Evolutionary conservation across 805 yeast genomes (phyloP), one percentile per base, ranked within the genome.

Genomic region (Myxozyma lipomycoides): DNA sequence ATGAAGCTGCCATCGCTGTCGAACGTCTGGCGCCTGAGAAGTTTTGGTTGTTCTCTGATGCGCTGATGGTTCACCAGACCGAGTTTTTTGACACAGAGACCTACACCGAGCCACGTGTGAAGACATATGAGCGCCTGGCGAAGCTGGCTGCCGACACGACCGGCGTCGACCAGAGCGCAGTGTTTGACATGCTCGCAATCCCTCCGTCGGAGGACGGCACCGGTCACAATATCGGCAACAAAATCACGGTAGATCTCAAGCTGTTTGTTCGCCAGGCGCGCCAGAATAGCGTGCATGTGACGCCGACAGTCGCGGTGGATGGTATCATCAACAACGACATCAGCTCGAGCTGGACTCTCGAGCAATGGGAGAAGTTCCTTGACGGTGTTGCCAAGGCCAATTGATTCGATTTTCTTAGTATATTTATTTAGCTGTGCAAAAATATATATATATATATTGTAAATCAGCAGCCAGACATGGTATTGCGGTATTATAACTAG

Each of bases 261-360:
- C 83, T 82, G 61, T 86, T 85, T 63, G 76, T 89, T 18, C 76
- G 81, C 64, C 79, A 79, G 63, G 81, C 80, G 46, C 77, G 96
- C 64, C 86, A 86, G 51, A 78, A 82, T 38, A 88, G 91, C 40
- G 78, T 84, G 35, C 95, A 88, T 64, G 82, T 84, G n/a, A 85
- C 93, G 2, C 96, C 96, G 19, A 82, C 93, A 3, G 84, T 86
- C 12, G 66, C 77, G 19, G 70, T 87, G 36, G 78, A 86, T 64
- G 95, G 95, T 1, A 78, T 84, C 44, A 73, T 73, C 21, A 77
- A 76, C 56, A 71, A 72, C 32, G 60, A 72, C 4, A 75, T 87
- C 61, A 84, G 83, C 60, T 80, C 88, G 39, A 79, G 88, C 6
- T 77, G 81, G 45, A 70, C 78, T 3, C 61, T 72, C 3, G 80